phyloP scores from a whole-genome alignment of 1,284 basidiomycete genomes.

The Meripilus lineatus region DNA sequence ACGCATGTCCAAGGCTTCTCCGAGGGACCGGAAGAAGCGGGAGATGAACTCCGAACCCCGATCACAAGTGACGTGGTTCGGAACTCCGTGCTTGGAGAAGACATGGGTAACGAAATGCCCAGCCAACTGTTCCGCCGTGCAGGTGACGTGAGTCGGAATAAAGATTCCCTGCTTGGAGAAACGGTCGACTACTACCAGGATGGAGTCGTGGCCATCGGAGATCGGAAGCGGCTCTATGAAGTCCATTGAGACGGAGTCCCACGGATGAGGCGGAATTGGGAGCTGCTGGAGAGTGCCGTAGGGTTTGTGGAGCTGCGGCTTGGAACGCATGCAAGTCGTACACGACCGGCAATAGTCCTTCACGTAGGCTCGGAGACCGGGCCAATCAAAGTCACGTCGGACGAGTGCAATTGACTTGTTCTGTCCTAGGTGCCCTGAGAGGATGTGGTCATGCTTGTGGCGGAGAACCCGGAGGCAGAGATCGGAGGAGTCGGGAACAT shows the following conservation, averaged over 20 bases:
- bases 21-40: slow-evolving; percentile 22
- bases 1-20: slow-evolving; percentile 7
- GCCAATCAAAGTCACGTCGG: slow-evolving; percentile 11
- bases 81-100: slow-evolving; percentile 26
- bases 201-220: slow-evolving; percentile 5
- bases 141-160: slow-evolving; percentile 21
- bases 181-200: slow-evolving; percentile 9
- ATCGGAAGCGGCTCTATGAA: slow-evolving; percentile 9
- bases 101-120: slow-evolving; percentile 26
- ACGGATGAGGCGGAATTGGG: slow-evolving; percentile 6
- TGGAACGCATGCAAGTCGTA: slow-evolving; percentile 5
- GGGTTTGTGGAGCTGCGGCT: slow-evolving; percentile 4
- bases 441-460: no score
- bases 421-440: slow-evolving; percentile 11
- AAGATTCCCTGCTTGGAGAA: slow-evolving; percentile 11
- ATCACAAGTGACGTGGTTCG: slow-evolving; percentile 25
- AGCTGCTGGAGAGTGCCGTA: slow-evolving; percentile 8
- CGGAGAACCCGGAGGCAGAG: slow-evolving; percentile 7
- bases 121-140: slow-evolving; percentile 28
- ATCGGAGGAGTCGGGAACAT: slow-evolving; percentile 6
- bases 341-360: slow-evolving; percentile 9
- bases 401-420: slow-evolving; percentile 12
- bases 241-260: slow-evolving; percentile 14
- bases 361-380: slow-evolving; percentile 7
- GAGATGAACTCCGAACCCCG: slow-evolving; percentile 23